Conservation (phyloP, 495 filamentous ascomycete species). For the Neurospora sp. region DNA sequence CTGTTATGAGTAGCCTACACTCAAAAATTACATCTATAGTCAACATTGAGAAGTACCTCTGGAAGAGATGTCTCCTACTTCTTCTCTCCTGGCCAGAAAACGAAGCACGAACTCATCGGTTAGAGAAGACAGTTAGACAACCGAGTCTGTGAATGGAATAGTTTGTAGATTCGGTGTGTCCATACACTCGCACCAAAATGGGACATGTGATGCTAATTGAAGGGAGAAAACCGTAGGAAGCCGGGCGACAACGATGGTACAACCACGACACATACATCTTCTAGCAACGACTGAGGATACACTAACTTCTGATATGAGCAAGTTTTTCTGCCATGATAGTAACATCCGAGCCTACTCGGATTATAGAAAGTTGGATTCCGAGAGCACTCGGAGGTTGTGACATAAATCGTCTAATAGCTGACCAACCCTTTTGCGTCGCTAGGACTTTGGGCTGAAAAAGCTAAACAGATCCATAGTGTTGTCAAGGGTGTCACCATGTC, state of each 20-base stretch:
- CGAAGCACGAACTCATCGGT: neutral
- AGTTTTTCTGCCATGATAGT: neutral
- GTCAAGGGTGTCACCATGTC: neutral
- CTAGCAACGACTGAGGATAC: neutral
- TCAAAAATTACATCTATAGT: neutral
- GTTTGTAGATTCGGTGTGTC: neutral
- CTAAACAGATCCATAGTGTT: neutral
- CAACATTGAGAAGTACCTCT: neutral
- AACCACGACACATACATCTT: neutral
- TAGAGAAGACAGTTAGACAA: neutral
- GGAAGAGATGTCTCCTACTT: neutral
- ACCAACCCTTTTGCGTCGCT: neutral
- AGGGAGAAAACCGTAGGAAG: neutral
- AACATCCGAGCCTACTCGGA: neutral
- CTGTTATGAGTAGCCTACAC: neutral
- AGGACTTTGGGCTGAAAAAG: neutral
- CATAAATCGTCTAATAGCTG: neutral
- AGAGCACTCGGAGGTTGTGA: neutral
- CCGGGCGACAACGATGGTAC: neutral
- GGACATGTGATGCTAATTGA: neutral
- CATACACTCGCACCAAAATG: neutral
- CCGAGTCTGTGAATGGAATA: neutral
- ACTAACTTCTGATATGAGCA: neutral
- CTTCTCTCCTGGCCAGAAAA: neutral
- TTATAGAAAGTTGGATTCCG: neutral